Evolutionary conservation across 139 green algal species (phyloP), one percentile per base, ranked within the genome.

Genomic region (Dunaliella primolecta): DNA sequence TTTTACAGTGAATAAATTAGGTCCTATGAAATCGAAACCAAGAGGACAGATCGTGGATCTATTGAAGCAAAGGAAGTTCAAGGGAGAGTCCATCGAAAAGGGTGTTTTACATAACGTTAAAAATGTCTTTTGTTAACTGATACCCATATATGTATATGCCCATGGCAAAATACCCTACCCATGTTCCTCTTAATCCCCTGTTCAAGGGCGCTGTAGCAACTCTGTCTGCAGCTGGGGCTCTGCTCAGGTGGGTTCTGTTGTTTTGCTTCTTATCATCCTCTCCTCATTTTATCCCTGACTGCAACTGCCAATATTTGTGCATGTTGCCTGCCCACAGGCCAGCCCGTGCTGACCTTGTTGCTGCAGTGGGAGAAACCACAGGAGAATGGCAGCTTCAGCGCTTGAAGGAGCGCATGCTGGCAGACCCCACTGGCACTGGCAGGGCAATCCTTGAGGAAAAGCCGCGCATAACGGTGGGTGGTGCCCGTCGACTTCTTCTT

Each of bases 301-400:
- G 33, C 71, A 34, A 33, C 2, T 81, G 82, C 7, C 70, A 37
- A 72, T 25, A 75, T 46, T 11, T 71, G 36, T 0, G 7, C 2
- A 1, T 32, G n/a, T n/a, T n/a, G n/a, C n/a, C n/a, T n/a, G n/a
- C n/a, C n/a, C n/a, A n/a, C 85, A 94, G 92, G 57, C 93, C 93
- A 20, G 81, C 83, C 1, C 87, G 95, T 0, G 95, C 86, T 0
- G 96, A 99, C 83, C 88, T 98, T 35, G 96, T 99, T 3, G 95
- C 93, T 3, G 90, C 93, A 1, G 90, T 94, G 24, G 94, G 93
- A 0, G 95, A 98, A 81, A 96, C 93, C 0, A 96, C 91, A 36
- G 92, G 91, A 33, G 75, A 70, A 27, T 79, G 37, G 35, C 89
- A 93, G 1, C 77, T 97, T 2, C 36, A 81, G 64, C 78, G 75